phyloP scores from a whole-genome alignment of 371 early-diverging fungal species.

The Rhizomucor miehei region DNA sequence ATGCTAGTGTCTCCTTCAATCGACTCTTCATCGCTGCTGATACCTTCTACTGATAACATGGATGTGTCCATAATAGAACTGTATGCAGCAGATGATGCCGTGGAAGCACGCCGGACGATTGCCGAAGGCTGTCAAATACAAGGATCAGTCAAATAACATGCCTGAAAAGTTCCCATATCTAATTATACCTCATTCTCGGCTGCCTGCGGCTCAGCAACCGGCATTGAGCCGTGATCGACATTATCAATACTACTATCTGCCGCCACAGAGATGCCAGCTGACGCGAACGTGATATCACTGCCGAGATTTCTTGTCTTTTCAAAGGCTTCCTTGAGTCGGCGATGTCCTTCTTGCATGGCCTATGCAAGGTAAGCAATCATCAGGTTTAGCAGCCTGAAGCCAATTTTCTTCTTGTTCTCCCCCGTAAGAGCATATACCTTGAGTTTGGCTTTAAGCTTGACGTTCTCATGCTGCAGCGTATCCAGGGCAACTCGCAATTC shows the following conservation, averaged over 20 bases:
- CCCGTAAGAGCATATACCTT: constrained; percentile 16
- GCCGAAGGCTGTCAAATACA: background rate
- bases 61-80: constrained; percentile 18
- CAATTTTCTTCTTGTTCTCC: background rate
- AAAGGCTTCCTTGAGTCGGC: constrained; percentile 33
- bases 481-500: constrained; percentile 39
- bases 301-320: constrained; percentile 21
- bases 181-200: background rate
- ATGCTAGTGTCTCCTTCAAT: background rate
- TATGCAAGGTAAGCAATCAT: constrained; percentile 2
- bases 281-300: background rate
- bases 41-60: constrained; percentile 7
- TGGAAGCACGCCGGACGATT: background rate
- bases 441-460: constrained; percentile 27
- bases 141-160: background rate
- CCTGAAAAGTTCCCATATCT: background rate
- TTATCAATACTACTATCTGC: background rate
- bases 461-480: constrained; percentile 36
- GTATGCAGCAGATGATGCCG: constrained; percentile 8
- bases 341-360: constrained; percentile 37
- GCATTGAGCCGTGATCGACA: constrained; percentile 2
- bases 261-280: background rate
- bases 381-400: background rate
- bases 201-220: background rate
- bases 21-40: constrained; percentile 8